Evolutionary conservation across 148 eudicot species (phyloP), one percentile per base, ranked within the genome.

Genomic region (Pouteria glomerata): DNA sequence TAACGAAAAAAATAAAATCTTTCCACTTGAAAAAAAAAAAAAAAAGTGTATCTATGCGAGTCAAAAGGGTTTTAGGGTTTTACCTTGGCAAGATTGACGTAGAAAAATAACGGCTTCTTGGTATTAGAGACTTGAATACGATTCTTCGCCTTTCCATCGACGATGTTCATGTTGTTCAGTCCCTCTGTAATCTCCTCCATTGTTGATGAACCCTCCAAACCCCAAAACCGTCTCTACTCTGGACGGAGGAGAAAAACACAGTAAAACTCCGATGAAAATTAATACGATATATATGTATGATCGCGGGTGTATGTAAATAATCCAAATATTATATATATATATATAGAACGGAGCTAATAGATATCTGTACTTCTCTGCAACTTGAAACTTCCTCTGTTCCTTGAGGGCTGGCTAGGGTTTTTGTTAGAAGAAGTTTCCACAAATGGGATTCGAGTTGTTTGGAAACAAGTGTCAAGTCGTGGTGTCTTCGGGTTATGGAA

Each of bases 31-130:
- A 15, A 3, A 14, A 1, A 21, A 11, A 63, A 1, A 63, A 8
- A 63, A 23, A 15, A 6, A 8, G 48, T n/a, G n/a, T n/a, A n/a
- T n/a, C n/a, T n/a, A n/a, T n/a, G n/a, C n/a, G n/a, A n/a, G n/a
- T n/a, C n/a, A n/a, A 26, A 2, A 23, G 48, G 47, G 48, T 33
- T 63, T 39, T 18, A 0, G 8, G 13, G 4, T 30, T 39, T 26
- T 66, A 47, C 70, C 70, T 66, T 66, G 57, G 70, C 57, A 41
- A 66, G 70, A 66, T 66, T 66, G 57, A 66, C 70, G 10, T 66
- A 48, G 41, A 66, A 66, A 26, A 66, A 66, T 16, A 66, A 57
- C 41, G 70, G 70, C 31, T 66, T 66, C 70, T 66, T 66, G 42
- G 70, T 66, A 27, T 66, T 66, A 42, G 70, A 66, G 18, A 66